phyloP scores from a whole-genome alignment of 176 grass and related monocot species.

The Oryza rufipogon region DNA sequence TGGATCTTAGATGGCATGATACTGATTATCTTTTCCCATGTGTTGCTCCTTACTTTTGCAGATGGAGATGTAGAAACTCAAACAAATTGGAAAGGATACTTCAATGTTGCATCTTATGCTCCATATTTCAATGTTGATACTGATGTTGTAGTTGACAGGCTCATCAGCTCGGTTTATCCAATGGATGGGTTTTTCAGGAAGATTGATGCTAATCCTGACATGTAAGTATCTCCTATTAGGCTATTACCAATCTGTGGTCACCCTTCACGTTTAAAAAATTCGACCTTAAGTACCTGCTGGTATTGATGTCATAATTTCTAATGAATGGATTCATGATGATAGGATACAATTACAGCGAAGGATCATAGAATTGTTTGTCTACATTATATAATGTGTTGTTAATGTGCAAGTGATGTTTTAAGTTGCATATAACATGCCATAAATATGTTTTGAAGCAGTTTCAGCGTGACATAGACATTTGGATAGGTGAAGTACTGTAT shows the following conservation, averaged over 20 bases:
- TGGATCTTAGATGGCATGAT: not conserved
- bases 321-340: conserved; percentile 13
- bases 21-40: conserved; percentile 18
- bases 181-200: conserved; percentile 89
- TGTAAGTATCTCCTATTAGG: conserved; percentile 59
- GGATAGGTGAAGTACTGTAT: not conserved
- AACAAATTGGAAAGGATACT: conserved; percentile 86
- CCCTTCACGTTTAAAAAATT: conserved; percentile 13
- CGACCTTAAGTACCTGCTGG: not conserved
- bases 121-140: conserved; percentile 97
- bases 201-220: conserved; percentile 93
- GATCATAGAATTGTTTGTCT: not conserved
- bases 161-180: conserved; percentile 74
- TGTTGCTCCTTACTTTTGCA: conserved; percentile 39
- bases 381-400: conserved; percentile 3
- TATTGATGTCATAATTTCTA: not conserved
- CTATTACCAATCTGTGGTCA: conserved; percentile 21
- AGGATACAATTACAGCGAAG: conserved; percentile 10
- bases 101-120: conserved; percentile 84
- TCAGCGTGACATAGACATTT: conserved; percentile 13
- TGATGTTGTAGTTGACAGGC: conserved; percentile 86
- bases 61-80: conserved; percentile 72
- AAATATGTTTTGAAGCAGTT: conserved; percentile 16
- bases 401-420: not conserved
- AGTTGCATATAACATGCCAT: conserved; percentile 9